Evolutionary conservation across 176 grass and related monocot species (phyloP).

Genomic region (Lolium rigidum): DNA sequence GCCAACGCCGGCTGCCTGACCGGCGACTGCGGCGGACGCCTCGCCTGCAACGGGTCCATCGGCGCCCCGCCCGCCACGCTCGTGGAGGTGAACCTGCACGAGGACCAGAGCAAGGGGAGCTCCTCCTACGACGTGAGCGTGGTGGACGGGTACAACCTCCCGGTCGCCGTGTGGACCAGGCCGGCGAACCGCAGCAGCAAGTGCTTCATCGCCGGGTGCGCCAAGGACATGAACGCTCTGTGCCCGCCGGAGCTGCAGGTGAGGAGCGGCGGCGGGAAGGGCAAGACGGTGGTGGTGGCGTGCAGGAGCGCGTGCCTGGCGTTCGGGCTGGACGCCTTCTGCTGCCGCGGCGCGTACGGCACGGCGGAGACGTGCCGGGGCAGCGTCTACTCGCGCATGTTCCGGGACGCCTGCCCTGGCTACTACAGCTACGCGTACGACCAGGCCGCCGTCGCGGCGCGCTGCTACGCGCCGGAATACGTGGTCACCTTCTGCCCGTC

Average conservation of each 20-base stretch:
- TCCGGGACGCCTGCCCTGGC: conserved; percentile 75
- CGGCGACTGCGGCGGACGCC: conserved; percentile 69
- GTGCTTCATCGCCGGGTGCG: conserved; percentile 68
- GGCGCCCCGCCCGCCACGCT: conserved; percentile 76
- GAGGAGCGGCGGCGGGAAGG: not conserved
- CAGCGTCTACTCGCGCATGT: conserved; percentile 77
- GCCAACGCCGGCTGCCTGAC: conserved; percentile 49
- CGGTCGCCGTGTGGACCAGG: conserved; percentile 59
- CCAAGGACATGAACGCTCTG: conserved; percentile 60
- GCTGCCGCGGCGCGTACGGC: conserved; percentile 73
- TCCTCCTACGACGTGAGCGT: conserved; percentile 90
- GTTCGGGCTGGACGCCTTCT: conserved; percentile 75
- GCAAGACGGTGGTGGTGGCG: conserved; percentile 56
- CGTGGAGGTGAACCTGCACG: conserved; percentile 63
- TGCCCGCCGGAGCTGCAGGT: conserved; percentile 82
- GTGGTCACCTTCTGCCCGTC: conserved; percentile 74
- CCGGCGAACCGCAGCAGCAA: conserved; percentile 9
- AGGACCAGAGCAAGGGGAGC: conserved; percentile 61
- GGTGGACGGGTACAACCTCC: conserved; percentile 92
- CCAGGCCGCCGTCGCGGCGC: conserved; percentile 53
- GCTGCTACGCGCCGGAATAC: conserved; percentile 69
- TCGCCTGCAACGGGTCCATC: conserved; percentile 82
- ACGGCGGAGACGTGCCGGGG: conserved; percentile 64
- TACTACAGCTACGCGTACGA: conserved; percentile 89
- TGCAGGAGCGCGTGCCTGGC: conserved; percentile 95